A percentile compares a stretch with the other conserved stretches of the same genome.
Conservation (phyloP, 1,284 basidiomycete species). For the Cryptococcus hybrid region DNA sequence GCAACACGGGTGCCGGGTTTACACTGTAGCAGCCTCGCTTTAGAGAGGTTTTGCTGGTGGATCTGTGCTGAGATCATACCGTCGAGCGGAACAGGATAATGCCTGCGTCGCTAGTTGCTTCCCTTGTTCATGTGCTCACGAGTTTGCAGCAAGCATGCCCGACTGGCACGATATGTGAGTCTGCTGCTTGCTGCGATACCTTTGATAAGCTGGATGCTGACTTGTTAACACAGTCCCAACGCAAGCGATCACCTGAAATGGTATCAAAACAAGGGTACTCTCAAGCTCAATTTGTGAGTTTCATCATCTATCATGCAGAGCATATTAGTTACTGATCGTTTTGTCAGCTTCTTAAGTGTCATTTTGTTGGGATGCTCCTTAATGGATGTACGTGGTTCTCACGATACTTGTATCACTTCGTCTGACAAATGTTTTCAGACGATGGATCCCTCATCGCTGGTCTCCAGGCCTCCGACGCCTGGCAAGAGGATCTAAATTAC, state of each 20-base stretch:
- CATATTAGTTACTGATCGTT: slow-evolving; percentile 6
- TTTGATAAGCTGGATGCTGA: background rate
- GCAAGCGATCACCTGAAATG: slow-evolving; percentile 41
- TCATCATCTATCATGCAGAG: background rate
- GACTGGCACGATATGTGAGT: slow-evolving; percentile 50
- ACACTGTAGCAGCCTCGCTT: background rate
- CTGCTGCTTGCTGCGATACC: background rate
- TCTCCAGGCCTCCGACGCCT: slow-evolving; percentile 47
- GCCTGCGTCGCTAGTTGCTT: slow-evolving; percentile 52
- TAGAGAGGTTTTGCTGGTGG: slow-evolving; percentile 2
- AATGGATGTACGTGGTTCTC: slow-evolving; percentile 45
- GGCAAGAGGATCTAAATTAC: slow-evolving; percentile 46
- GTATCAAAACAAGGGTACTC: slow-evolving; percentile 45
- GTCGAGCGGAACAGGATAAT: slow-evolving; percentile 54
- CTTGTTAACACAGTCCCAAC: slow-evolving; percentile 37
- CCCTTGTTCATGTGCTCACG: slow-evolving; percentile 22
- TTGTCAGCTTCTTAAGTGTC: slow-evolving; percentile 45
- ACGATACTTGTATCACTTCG: background rate
- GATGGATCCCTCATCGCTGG: slow-evolving; percentile 50
- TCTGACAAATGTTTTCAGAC: slow-evolving; percentile 25
- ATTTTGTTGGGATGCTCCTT: slow-evolving; percentile 50
- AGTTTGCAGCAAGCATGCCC: slow-evolving; percentile 18
- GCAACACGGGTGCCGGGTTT: slow-evolving; percentile 49
- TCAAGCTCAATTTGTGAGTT: slow-evolving; percentile 52
- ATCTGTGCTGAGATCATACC: slow-evolving; percentile 53